Conservation (phyloP, 2,329 filamentous ascomycete species). For the Paramyrothecium roridum region DNA sequence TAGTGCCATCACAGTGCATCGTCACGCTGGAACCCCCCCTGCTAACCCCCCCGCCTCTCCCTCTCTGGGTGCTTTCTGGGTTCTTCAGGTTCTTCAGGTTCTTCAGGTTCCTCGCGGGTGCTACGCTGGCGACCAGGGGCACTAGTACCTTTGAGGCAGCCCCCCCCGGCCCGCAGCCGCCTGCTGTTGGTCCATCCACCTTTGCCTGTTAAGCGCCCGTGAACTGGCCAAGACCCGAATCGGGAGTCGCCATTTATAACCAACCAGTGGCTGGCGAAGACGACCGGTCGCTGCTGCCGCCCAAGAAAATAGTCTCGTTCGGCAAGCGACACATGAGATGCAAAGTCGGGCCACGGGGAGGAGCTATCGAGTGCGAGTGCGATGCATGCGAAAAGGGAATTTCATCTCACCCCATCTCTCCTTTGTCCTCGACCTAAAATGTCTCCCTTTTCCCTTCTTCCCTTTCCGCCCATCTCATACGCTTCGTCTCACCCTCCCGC, state of each 20-base stretch:
- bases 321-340: not conserved
- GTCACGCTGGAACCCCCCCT: not conserved
- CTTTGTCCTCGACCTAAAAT: not conserved
- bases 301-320: not conserved
- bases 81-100: no score
- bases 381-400: no score
- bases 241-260: not conserved
- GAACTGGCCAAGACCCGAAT: not conserved
- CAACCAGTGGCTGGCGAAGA: not conserved
- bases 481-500: not conserved
- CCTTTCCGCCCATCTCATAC: slow-evolving; percentile 1
- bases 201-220: slow-evolving; percentile 1
- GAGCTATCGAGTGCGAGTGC: no score
- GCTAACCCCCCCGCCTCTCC: no score
- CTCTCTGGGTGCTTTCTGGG: no score
- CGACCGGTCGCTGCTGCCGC: not conserved
- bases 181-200: slow-evolving; percentile 1
- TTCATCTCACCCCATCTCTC: no score
- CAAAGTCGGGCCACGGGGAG: not conserved
- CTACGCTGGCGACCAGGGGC: no score
- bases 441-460: not conserved
- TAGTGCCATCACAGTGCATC: slow-evolving; percentile 24
- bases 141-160: not conserved
- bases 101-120: no score
- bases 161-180: not conserved